phyloP scores from a whole-genome alignment of 2,329 filamentous ascomycete species.

The Gnomoniopsis smithogilvyi region DNA sequence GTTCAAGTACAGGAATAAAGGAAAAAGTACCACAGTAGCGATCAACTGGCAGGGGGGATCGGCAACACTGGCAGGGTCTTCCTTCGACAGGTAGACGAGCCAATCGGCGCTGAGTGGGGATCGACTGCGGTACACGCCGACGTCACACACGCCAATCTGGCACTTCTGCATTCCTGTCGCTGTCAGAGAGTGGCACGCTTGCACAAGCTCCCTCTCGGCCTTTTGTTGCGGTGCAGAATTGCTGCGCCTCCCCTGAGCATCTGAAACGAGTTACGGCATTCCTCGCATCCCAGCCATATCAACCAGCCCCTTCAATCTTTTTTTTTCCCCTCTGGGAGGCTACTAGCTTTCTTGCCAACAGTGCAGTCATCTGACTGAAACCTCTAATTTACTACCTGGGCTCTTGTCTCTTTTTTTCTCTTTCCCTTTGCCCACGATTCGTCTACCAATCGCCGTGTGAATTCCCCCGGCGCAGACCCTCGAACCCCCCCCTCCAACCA shows the following conservation, averaged over 20 bases:
- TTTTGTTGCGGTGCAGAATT: not conserved
- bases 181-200: too few species aligned
- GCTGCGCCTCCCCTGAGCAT: constrained; percentile 18
- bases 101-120: too few species aligned
- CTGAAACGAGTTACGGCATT: constrained; percentile 12
- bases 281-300: constrained; percentile 11
- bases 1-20: too few species aligned
- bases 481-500: not conserved
- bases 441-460: not conserved
- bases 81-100: not conserved
- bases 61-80: not conserved
- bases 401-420: not conserved
- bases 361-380: not conserved
- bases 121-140: not conserved
- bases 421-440: not conserved
- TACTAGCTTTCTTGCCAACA: not conserved
- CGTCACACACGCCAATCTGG: not conserved
- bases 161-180: too few species aligned
- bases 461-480: too few species aligned
- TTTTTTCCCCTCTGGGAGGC: not conserved
- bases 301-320: constrained; percentile 1
- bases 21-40: not conserved
- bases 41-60: not conserved
- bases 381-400: not conserved
- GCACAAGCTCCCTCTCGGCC: not conserved